Evolutionary conservation across 495 filamentous ascomycete genomes (phyloP).

Genomic region (Tuber microsphaerosporum): DNA sequence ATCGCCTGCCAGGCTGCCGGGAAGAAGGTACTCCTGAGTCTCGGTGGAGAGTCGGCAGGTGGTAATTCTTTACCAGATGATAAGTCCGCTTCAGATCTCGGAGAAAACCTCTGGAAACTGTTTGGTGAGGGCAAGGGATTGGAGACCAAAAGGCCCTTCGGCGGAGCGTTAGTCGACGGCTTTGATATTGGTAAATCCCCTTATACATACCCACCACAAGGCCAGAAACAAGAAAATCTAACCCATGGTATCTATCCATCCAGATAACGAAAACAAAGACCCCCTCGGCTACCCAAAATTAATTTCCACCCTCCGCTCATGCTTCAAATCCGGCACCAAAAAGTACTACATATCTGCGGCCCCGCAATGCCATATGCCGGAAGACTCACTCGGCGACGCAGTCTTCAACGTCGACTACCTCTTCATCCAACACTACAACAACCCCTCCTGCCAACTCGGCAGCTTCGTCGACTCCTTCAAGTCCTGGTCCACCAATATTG

Average conservation of each 20-base stretch:
- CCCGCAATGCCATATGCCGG: slow-evolving; percentile 54
- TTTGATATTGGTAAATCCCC: slow-evolving; percentile 46
- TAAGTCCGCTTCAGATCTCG: slow-evolving; percentile 47
- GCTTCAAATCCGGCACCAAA: slow-evolving; percentile 29
- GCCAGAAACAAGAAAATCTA: background rate
- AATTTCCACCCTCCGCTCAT: slow-evolving; percentile 6
- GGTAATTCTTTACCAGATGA: slow-evolving; percentile 55
- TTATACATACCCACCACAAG: background rate
- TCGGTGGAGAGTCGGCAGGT: slow-evolving; percentile 54
- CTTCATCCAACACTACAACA: slow-evolving; percentile 67
- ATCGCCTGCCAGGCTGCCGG: slow-evolving; percentile 47
- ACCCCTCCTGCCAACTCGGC: slow-evolving; percentile 37
- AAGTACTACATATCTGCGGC: slow-evolving; percentile 46
- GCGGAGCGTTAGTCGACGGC: slow-evolving; percentile 51
- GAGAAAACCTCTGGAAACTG: slow-evolving; percentile 52
- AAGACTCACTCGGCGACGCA: slow-evolving; percentile 49
- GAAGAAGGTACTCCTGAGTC: slow-evolving; percentile 59
- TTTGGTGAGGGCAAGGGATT: slow-evolving; percentile 45
- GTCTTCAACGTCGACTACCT: slow-evolving; percentile 55
- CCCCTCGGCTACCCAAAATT: slow-evolving; percentile 14
- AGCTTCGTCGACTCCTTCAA: slow-evolving; percentile 42
- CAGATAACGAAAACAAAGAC: slow-evolving; percentile 47
- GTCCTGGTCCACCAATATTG: slow-evolving; percentile 43
- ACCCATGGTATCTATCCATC: background rate
- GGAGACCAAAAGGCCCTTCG: slow-evolving; percentile 47